A percentile compares a stretch with the other conserved stretches of the same genome.
These are phyloP conservation scores for Ophiocordyceps sinensis DNA, from an alignment of 2,329 filamentous ascomycete genomes.

Conservation along the genomic window DNA sequence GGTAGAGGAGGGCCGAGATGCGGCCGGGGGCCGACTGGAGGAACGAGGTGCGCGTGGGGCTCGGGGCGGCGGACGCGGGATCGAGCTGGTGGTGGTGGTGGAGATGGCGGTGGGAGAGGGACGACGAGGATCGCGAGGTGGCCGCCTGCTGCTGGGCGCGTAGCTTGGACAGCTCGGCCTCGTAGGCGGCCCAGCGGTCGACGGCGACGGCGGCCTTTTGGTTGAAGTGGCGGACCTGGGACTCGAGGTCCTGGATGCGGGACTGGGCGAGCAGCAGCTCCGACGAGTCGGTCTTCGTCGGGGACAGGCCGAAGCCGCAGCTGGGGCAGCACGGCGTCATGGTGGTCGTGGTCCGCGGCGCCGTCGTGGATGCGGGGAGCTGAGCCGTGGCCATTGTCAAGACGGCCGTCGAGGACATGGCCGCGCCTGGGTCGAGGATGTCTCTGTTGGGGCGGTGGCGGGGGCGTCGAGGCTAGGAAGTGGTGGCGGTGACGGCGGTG, in stretches of 20 bases:
- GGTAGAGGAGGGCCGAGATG: conserved; percentile 28
- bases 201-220: conserved; percentile 53
- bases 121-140: conserved; percentile 7
- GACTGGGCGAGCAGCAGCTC: conserved; percentile 40
- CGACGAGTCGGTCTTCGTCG: conserved; percentile 19
- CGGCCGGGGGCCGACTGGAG: conserved; percentile 29
- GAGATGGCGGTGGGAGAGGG: conserved; percentile 10
- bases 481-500: too few relatives aligned
- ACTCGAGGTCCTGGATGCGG: conserved; percentile 54
- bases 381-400: conserved; percentile 17
- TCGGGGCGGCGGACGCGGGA: conserved; percentile 5
- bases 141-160: conserved; percentile 19
- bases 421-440: conserved; percentile 5
- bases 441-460: too few relatives aligned
- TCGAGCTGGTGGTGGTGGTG: conserved; percentile 3
- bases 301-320: conserved; percentile 29
- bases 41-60: conserved; percentile 27
- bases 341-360: conserved; percentile 7
- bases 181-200: conserved; percentile 61
- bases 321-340: conserved; percentile 29
- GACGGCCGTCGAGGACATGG: conserved; percentile 12
- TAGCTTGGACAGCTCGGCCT: conserved; percentile 56
- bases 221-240: conserved; percentile 55
- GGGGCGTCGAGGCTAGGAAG: too few relatives aligned
- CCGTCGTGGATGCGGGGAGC: conserved; percentile 3